These are phyloP conservation scores for Penicillium parvum DNA, from an alignment of 495 filamentous ascomycete genomes.

Conservation along the genomic window DNA sequence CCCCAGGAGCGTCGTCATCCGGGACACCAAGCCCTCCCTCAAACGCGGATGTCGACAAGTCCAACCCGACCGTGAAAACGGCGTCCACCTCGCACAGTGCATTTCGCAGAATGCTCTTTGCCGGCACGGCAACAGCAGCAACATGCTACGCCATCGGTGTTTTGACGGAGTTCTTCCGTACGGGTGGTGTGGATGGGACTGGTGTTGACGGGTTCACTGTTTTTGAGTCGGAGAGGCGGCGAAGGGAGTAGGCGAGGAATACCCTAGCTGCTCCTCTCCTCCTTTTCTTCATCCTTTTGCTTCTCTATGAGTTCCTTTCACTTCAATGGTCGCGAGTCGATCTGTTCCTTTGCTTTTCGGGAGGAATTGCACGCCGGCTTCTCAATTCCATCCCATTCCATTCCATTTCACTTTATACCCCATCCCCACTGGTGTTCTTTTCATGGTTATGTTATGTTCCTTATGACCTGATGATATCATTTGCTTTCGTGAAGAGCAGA, in stretches of 20 bases:
- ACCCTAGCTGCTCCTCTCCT: background rate
- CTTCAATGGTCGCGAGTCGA: too few species aligned
- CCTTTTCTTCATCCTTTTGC: background rate
- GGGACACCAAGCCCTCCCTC: background rate
- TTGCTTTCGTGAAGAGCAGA: too few species aligned
- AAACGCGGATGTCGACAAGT: too few species aligned
- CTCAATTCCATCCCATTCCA: too few species aligned
- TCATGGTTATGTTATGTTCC: too few species aligned
- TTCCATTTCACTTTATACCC: too few species aligned
- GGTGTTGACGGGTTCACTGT: constrained; percentile 50
- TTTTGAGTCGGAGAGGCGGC: constrained; percentile 41
- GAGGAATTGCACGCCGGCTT: too few species aligned
- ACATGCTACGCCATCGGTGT: constrained; percentile 66
- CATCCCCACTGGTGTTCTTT: too few species aligned
- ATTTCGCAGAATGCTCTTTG: constrained; percentile 50
- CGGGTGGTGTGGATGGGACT: constrained; percentile 51
- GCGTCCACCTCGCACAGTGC: constrained; percentile 29
- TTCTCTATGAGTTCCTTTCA: background rate
- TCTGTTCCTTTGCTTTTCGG: too few species aligned
- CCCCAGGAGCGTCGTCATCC: background rate
- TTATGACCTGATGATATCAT: too few species aligned
- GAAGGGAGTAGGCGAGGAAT: background rate
- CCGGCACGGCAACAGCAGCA: constrained; percentile 55
- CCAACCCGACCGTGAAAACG: constrained; percentile 8
- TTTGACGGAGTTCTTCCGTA: constrained; percentile 61